Evolutionary conservation across 2,329 filamentous ascomycete species (phyloP), one percentile per base, ranked within the genome.

Genomic region (Mycosphaerella sp.): DNA sequence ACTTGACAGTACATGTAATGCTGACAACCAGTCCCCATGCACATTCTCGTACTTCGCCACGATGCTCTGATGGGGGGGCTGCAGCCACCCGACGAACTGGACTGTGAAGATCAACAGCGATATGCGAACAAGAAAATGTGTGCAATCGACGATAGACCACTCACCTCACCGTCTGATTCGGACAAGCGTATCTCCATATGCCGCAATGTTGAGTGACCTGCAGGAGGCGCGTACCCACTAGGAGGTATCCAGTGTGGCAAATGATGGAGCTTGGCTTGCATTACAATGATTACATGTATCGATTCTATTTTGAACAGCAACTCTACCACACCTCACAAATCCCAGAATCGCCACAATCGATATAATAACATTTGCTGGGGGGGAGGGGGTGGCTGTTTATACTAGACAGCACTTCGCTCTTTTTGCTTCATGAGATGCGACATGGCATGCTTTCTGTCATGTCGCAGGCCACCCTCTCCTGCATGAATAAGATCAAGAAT

Each of bases 221-320:
- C 50, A 47, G 23, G 34, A 17, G 21, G 23, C 41, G 53, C 52
- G 17, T 51, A 48, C 45, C 53, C 48, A 48, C 17, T 21, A 17
- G 14, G 14, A 17, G 14, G 17, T 51, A 48, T 48, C 53, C 48
- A 48, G 29, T 21, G 53, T 51, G 53, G 48, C 53, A 51, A 51
- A 51, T 36, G n/a, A 51, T 36, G n/a, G 45, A 40, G 36, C 48
- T 31, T 44, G 34, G 26, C 6, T 29, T 6, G 5, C 26, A 29
- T 29, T 32, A 17, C 14, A 17, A 17, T 17, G 14, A 17, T 17
- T 17, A 39, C 44, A 32, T 41, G 47, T 44, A 51, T 51, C 41
- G 53, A 38, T 51, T 11, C 44, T 53, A 53, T 53, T 53, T 47
- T 53, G 40, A 47, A 53, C 9, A 9, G 42, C 4, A 10, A 44